Evolutionary conservation across 768 basidiomycete genomes (phyloP).

Genomic region (Lanmaoa rubissima): DNA sequence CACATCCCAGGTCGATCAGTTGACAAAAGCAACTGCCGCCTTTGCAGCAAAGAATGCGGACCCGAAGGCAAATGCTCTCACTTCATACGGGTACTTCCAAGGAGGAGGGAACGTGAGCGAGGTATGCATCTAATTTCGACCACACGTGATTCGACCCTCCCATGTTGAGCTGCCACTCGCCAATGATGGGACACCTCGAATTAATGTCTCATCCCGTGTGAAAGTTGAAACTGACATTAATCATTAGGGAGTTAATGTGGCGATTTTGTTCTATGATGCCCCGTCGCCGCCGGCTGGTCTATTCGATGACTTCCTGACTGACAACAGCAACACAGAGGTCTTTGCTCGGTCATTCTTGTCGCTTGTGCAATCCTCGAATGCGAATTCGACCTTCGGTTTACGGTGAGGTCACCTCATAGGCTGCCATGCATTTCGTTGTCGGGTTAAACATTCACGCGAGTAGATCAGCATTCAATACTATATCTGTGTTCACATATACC

Average conservation of each 20-base stretch:
- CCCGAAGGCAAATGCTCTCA: slow-evolving; percentile 38
- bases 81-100: slow-evolving; percentile 34
- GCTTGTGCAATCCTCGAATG: slow-evolving; percentile 21
- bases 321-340: slow-evolving; percentile 6
- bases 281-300: slow-evolving; percentile 30
- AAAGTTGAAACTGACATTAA: slow-evolving; percentile 5
- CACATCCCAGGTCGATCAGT: slow-evolving; percentile 12
- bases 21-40: slow-evolving; percentile 25
- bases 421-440: not conserved
- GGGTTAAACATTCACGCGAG: not conserved
- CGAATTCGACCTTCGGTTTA: slow-evolving; percentile 18
- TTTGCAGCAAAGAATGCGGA: slow-evolving; percentile 23
- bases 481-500: slow-evolving; percentile 25
- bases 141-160: not conserved
- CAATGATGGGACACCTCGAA: not conserved
- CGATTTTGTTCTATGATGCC: slow-evolving; percentile 57
- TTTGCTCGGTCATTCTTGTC: slow-evolving; percentile 26
- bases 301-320: slow-evolving; percentile 32
- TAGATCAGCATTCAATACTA: slow-evolving; percentile 24
- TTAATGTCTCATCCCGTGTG: slow-evolving; percentile 1
- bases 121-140: slow-evolving; percentile 28
- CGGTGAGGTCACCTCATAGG: slow-evolving; percentile 20
- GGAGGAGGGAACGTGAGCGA: slow-evolving; percentile 31
- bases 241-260: slow-evolving; percentile 17
- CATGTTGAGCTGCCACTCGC: not conserved